These are phyloP conservation scores for Scheffersomyces spartinae DNA, from an alignment of 805 yeast species.

Conservation along the genomic window DNA sequence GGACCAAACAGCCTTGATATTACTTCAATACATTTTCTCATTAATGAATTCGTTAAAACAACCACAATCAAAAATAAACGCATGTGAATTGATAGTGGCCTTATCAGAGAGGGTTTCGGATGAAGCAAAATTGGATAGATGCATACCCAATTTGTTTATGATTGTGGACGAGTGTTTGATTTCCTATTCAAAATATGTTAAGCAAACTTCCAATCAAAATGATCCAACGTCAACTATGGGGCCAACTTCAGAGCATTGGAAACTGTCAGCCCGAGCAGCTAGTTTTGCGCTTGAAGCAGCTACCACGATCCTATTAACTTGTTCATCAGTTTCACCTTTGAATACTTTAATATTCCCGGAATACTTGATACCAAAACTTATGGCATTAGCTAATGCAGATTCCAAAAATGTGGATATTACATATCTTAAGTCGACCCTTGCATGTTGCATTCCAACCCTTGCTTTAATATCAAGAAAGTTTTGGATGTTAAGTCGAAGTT, in stretches of 20 bases:
- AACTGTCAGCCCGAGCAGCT: constrained; percentile 49
- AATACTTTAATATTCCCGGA: constrained; percentile 74
- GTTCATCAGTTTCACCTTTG: constrained; percentile 57
- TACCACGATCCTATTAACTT: constrained; percentile 55
- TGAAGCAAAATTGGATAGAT: constrained; percentile 75
- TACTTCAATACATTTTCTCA: constrained; percentile 48
- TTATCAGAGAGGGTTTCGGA: constrained; percentile 70
- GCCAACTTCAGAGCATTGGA: constrained; percentile 2
- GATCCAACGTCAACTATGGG: constrained; percentile 1
- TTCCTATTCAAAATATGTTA: too few species aligned
- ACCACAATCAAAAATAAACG: constrained; percentile 50
- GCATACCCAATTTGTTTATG: constrained; percentile 69
- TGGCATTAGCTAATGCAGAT: constrained; percentile 13
- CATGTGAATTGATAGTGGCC: constrained; percentile 66
- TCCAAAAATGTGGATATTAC: constrained; percentile 8
- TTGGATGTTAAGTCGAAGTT: constrained; percentile 50
- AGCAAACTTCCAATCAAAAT: constrained; percentile 5
- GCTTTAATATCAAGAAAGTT: constrained; percentile 55
- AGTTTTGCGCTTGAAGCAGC: constrained; percentile 51
- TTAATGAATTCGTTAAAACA: constrained; percentile 48
- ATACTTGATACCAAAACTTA: constrained; percentile 64
- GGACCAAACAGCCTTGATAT: constrained; percentile 42
- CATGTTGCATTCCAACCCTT: constrained; percentile 62
- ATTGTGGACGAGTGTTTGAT: constrained; percentile 65
- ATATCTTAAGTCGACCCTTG: constrained; percentile 49